Evolutionary conservation across 202 grass and related monocot species (phyloP), one percentile per base, ranked within the genome.

Genomic region (Saccharum hybrid): DNA sequence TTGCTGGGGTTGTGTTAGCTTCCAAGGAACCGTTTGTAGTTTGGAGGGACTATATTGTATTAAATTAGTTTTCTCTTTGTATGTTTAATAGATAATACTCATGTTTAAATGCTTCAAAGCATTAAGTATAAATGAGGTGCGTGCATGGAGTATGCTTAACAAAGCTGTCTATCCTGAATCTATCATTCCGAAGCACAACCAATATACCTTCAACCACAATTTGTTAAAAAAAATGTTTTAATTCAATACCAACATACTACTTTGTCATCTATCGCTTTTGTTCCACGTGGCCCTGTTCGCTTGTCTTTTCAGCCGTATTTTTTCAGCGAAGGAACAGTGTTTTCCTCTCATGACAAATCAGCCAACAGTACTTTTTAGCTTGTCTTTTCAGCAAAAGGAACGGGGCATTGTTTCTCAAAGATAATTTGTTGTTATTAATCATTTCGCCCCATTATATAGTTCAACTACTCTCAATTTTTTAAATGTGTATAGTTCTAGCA

Each of bases 1-100:
- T 77, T 77, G 61, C 73, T 88, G 81, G 68, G 59, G 59, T 30
- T n/a, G 40, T 46, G 1, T 36, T 74, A 46, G 34, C 5, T 62
- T 71, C 15, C 61, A 42, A 67, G 22, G 22, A 74, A 40, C 30
- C 36, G 37, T 66, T 19, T 30, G 7, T 70, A 48, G 15, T 84
- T 73, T 38, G 15, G 48, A 11, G 19, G 30, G 54, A 62, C 31
- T 43, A 30, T 4, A 63, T 14, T 63, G 60, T 63, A 14, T 28
- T 28, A 62, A 28, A 59, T 26, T 63, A 6, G 9, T 61, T 23
- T 26, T 12, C 3, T 62, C 9, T 62, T 26, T 62, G 22, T 26
- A 60, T 60, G 8, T 23, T 61, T 61, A 60, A 23, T 0, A 56
- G 52, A 54, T 7, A 54, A 18, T 51, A 54, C 6, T 54, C 18